Percentiles rank a stretch among this genome's conserved stretches.
phyloP scores from a whole-genome alignment of 2,329 filamentous ascomycete species.

The Ophiostoma tasmaniense region DNA sequence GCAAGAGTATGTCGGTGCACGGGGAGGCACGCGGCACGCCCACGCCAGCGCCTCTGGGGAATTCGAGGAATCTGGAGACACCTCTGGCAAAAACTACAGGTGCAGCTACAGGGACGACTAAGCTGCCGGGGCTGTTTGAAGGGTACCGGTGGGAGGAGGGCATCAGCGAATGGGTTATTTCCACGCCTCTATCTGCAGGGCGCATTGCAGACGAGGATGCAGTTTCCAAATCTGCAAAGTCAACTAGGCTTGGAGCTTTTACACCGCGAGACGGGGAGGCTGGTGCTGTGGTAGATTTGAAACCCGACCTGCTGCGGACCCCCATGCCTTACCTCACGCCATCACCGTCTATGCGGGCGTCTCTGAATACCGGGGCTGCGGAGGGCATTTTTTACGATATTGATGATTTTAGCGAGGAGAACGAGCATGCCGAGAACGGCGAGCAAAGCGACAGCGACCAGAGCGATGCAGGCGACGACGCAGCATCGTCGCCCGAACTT shows the following conservation, averaged over 20 bases:
- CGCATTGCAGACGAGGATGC: neutral
- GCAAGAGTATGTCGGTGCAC: constrained; percentile 1
- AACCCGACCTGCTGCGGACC: constrained; percentile 3
- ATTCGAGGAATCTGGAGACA: neutral
- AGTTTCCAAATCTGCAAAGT: neutral
- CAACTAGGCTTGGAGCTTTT: neutral
- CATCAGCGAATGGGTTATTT: constrained; percentile 32
- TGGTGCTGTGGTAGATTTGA: neutral
- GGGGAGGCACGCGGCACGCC: neutral
- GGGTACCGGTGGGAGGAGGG: constrained; percentile 32
- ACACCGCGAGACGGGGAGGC: neutral
- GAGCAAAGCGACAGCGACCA: neutral
- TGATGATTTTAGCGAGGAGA: neutral
- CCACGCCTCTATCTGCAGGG: constrained; percentile 14
- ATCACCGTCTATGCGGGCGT: neutral
- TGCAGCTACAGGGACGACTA: neutral
- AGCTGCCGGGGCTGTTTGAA: constrained; percentile 17
- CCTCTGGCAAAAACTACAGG: neutral
- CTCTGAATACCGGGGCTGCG: neutral
- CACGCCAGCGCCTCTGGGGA: neutral
- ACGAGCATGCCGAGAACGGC: neutral
- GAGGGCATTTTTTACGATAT: neutral
- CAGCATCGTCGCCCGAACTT: neutral
- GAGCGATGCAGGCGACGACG: neutral
- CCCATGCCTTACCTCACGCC: neutral